Conservation (phyloP, 306 rosid species). For the Ormosia emarginata region DNA sequence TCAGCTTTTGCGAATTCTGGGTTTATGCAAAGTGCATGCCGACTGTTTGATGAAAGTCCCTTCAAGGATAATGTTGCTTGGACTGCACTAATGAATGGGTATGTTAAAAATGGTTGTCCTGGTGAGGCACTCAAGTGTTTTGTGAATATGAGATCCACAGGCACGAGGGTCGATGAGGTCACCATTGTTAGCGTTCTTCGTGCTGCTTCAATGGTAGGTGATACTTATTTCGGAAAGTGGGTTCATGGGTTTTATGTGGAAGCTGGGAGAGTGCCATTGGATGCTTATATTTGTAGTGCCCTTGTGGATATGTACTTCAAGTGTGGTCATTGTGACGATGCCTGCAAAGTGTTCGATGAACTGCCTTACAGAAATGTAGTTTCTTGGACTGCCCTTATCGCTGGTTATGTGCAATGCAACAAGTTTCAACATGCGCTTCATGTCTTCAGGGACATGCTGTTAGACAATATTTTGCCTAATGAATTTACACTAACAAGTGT, state of each 20-base stretch:
- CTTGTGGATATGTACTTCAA: constrained; percentile 41
- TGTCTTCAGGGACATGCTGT: constrained; percentile 30
- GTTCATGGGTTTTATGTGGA: constrained; percentile 42
- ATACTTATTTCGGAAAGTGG: constrained; percentile 36
- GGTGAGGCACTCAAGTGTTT: constrained; percentile 31
- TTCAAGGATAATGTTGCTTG: constrained; percentile 28
- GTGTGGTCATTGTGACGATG: constrained; percentile 32
- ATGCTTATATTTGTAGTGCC: constrained; percentile 33
- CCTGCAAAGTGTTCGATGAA: constrained; percentile 31
- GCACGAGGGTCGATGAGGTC: constrained; percentile 18
- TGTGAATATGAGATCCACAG: constrained; percentile 28
- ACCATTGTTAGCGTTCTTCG: constrained; percentile 30
- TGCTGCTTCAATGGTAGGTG: constrained; percentile 31
- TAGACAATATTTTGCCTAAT: constrained; percentile 23
- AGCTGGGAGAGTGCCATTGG: constrained; percentile 34
- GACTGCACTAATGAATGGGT: constrained; percentile 44
- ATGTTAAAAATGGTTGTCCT: constrained; percentile 30
- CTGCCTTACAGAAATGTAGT: constrained; percentile 31
- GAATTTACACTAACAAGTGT: constrained; percentile 29
- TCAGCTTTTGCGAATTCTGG: constrained; percentile 35
- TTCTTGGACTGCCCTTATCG: constrained; percentile 32
- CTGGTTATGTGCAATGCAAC: constrained; percentile 35
- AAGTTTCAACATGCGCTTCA: constrained; percentile 31
- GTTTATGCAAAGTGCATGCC: constrained; percentile 30
- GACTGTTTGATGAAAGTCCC: constrained; percentile 31